Conservation (phyloP, 257 asterid species). For the Capsicum chinense region DNA sequence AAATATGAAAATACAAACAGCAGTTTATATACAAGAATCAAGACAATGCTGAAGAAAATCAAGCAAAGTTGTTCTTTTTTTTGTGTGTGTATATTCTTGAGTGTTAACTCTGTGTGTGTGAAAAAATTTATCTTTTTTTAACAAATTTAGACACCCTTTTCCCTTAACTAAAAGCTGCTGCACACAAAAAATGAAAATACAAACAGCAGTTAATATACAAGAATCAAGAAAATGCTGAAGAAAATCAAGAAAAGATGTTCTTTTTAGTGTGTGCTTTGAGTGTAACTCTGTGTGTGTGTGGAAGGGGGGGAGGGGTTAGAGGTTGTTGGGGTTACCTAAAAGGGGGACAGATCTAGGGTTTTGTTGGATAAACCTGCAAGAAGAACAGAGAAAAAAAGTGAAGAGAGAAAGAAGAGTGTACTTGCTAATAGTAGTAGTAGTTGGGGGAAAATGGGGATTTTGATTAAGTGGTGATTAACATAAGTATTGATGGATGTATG, state of each 20-base stretch:
- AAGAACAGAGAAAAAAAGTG: constrained; percentile 32
- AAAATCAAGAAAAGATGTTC: not conserved
- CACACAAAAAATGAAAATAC: constrained; percentile 34
- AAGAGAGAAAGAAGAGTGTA: constrained; percentile 29
- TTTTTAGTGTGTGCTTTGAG: not conserved
- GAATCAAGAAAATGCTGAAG: too few species aligned
- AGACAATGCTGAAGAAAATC: too few species aligned
- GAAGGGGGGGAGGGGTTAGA: not conserved
- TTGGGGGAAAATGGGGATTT: not conserved
- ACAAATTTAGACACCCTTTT: constrained; percentile 32
- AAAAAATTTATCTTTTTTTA: too few species aligned
- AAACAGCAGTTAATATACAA: constrained; percentile 34
- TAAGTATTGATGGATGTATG: not conserved
- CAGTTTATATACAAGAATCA: too few species aligned
- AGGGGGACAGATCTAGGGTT: constrained; percentile 92
- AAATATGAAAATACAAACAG: too few species aligned
- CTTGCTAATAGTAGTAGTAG: not conserved
- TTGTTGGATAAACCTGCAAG: constrained; percentile 55
- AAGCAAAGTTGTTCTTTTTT: too few species aligned
- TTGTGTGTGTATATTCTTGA: too few species aligned
- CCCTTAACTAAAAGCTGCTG: constrained; percentile 47
- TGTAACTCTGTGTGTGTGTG: not conserved
- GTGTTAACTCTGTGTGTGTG: too few species aligned
- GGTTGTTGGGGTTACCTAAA: constrained; percentile 29
- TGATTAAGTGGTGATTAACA: not conserved